These are phyloP conservation scores for Lodderomyces theae DNA, from an alignment of 1,139 yeast species.

Conservation along the genomic window DNA sequence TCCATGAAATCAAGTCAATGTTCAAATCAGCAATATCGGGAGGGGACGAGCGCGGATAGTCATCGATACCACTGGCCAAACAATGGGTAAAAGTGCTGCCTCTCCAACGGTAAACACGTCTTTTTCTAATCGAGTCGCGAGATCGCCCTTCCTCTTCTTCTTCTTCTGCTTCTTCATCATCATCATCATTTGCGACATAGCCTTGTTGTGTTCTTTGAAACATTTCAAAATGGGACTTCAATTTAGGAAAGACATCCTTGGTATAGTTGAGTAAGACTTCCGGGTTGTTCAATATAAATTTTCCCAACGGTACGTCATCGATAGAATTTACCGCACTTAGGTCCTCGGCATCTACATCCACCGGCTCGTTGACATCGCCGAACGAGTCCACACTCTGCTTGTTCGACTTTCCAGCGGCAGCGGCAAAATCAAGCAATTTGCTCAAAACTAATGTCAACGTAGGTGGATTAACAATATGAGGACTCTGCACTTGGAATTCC, in stretches of 20 bases:
- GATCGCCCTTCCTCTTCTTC: too few species aligned
- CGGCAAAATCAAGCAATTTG: slow-evolving; percentile 47
- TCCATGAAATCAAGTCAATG: slow-evolving; percentile 89
- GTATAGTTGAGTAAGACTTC: slow-evolving; percentile 64
- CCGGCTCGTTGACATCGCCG: slow-evolving; percentile 26
- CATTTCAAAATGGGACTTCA: slow-evolving; percentile 80
- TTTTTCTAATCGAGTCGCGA: slow-evolving; percentile 23
- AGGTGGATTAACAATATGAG: slow-evolving; percentile 93
- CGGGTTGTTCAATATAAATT: slow-evolving; percentile 56
- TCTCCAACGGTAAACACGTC: slow-evolving; percentile 88
- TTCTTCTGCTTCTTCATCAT: neutral
- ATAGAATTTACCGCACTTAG: slow-evolving; percentile 5
- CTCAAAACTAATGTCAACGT: slow-evolving; percentile 81
- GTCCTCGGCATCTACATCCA: slow-evolving; percentile 21
- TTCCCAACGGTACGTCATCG: slow-evolving; percentile 35
- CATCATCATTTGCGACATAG: slow-evolving; percentile 26
- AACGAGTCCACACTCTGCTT: slow-evolving; percentile 16
- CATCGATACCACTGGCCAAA: slow-evolving; percentile 92
- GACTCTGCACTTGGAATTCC: slow-evolving; percentile 85
- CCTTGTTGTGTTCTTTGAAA: slow-evolving; percentile 82
- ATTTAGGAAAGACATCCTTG: slow-evolving; percentile 66
- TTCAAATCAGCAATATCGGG: slow-evolving; percentile 89
- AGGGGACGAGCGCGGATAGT: slow-evolving; percentile 81
- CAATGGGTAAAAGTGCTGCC: slow-evolving; percentile 87
- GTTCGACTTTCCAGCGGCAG: slow-evolving; percentile 20